A percentile compares a stretch with the other conserved stretches of the same genome.
Conservation (phyloP, 306 rosid species). For the Carpinus fangiana region DNA sequence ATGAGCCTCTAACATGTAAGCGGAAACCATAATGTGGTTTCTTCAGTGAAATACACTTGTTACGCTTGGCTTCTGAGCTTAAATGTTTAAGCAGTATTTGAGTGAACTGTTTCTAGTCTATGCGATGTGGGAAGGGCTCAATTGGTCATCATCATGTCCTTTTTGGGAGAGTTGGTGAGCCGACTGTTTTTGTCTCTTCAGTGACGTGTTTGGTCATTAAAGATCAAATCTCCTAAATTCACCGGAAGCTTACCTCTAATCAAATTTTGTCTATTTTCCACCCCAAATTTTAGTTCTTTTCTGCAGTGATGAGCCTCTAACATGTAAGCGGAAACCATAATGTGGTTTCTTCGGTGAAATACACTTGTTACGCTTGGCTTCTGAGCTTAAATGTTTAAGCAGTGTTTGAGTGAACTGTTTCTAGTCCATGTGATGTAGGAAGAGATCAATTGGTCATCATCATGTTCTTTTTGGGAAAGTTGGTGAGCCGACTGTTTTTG, state of each 20-base stretch:
- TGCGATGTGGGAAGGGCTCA: too few species aligned
- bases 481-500: neutral
- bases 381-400: constrained; percentile 39
- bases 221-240: too few species aligned
- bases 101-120: too few species aligned
- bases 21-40: constrained; percentile 19
- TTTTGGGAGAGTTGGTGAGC: too few species aligned
- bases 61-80: constrained; percentile 73
- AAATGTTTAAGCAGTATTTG: neutral
- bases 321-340: constrained; percentile 40
- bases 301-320: constrained; percentile 54
- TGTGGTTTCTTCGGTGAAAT: constrained; percentile 48
- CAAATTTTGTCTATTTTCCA: too few species aligned
- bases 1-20: constrained; percentile 57
- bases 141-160: too few species aligned
- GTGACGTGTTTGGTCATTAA: neutral
- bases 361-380: constrained; percentile 60
- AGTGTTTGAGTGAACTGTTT: neutral
- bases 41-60: constrained; percentile 49
- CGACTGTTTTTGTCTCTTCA: neutral
- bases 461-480: neutral
- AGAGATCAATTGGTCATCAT: neutral
- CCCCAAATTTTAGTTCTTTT: neutral
- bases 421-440: neutral
- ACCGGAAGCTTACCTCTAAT: too few species aligned